phyloP scores from a whole-genome alignment of 306 rosid genomes.

The Morella rubra region DNA sequence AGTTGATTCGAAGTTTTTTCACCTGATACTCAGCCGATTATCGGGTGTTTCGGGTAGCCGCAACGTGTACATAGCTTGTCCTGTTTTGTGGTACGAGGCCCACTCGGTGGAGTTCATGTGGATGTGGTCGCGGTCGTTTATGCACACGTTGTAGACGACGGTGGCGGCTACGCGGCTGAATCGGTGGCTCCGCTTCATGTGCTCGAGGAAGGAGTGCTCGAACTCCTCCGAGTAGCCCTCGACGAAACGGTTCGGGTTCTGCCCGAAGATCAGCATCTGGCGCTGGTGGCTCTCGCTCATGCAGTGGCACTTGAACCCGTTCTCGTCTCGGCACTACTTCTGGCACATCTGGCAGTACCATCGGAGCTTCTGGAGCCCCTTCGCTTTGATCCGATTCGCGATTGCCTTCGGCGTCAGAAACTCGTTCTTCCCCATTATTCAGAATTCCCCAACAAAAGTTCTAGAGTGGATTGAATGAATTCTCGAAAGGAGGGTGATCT shows the following conservation, averaged over 20 bases:
- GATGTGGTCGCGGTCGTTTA: constrained; percentile 71
- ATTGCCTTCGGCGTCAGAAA: constrained; percentile 87
- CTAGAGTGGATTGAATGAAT: too few species aligned
- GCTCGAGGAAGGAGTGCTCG: constrained; percentile 66
- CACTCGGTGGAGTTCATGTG: constrained; percentile 88
- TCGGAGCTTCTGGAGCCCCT: constrained; percentile 91
- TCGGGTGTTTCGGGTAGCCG: too few species aligned
- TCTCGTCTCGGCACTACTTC: constrained; percentile 92
- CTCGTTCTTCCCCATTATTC: constrained; percentile 81
- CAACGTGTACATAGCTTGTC: too few species aligned
- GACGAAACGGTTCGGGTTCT: constrained; percentile 64
- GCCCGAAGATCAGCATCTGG: constrained; percentile 86
- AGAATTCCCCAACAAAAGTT: neutral
- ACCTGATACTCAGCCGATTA: too few species aligned
- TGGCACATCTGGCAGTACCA: constrained; percentile 99
- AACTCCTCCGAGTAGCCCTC: constrained; percentile 87
- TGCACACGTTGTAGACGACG: constrained; percentile 87
- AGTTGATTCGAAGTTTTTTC: too few species aligned
- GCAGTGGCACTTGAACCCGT: constrained; percentile 93
- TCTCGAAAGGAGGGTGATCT: too few species aligned
- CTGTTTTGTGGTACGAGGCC: too few species aligned
- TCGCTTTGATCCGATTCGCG: constrained; percentile 87
- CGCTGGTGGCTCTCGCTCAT: constrained; percentile 97
- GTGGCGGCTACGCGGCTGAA: constrained; percentile 90
- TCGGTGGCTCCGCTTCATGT: constrained; percentile 85